Evolutionary conservation across 495 filamentous ascomycete genomes (phyloP).

Genomic region (Xanthoparmelia taractica): DNA sequence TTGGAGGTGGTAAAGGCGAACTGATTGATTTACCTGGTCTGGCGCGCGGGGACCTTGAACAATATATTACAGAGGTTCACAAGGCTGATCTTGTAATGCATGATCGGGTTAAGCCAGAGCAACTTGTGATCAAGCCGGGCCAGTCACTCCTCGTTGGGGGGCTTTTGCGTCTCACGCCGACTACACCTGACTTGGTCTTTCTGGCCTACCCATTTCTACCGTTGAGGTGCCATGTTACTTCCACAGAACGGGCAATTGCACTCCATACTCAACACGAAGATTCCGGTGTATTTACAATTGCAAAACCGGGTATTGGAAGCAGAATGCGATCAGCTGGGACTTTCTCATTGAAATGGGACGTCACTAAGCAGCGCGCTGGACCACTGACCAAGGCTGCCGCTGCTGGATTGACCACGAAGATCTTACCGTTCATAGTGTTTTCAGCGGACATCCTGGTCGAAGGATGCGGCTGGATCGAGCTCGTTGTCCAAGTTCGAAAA

Average conservation of each 20-base stretch:
- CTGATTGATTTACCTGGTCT: constrained; percentile 92
- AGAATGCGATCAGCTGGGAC: constrained; percentile 59
- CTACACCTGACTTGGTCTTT: constrained; percentile 52
- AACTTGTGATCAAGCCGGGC: constrained; percentile 62
- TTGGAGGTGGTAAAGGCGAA: constrained; percentile 76
- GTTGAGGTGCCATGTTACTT: constrained; percentile 62
- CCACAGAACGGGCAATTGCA: constrained; percentile 66
- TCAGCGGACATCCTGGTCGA: constrained; percentile 81
- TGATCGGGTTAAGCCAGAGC: constrained; percentile 56
- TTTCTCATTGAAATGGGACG: constrained; percentile 69
- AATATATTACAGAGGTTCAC: constrained; percentile 56
- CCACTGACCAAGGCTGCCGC: constrained; percentile 47
- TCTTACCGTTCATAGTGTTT: constrained; percentile 70
- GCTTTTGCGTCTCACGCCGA: constrained; percentile 79
- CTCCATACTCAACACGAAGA: constrained; percentile 51
- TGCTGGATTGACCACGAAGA: constrained; percentile 43
- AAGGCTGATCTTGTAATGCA: constrained; percentile 68
- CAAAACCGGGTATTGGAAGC: constrained; percentile 46
- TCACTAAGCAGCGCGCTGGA: constrained; percentile 63
- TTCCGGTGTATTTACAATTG: constrained; percentile 52
- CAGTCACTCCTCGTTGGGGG: constrained; percentile 78
- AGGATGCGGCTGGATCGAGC: constrained; percentile 86
- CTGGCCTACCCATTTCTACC: constrained; percentile 74
- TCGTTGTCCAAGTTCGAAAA: constrained; percentile 70
- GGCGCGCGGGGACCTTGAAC: constrained; percentile 59